Conservation (phyloP, 2,329 filamentous ascomycete species). For the Botrytis hyacinthi region DNA sequence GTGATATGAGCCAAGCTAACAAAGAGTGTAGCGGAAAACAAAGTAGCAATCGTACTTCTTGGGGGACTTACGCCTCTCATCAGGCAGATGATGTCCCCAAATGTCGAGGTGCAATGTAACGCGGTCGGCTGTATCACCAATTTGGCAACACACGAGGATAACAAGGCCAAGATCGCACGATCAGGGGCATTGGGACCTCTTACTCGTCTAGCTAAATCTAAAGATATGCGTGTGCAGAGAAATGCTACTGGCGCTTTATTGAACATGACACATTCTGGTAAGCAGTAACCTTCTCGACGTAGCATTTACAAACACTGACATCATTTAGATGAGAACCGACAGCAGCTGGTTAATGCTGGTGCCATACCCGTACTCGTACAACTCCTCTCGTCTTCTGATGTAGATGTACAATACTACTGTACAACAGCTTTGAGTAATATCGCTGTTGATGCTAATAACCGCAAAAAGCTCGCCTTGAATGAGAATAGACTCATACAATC, state of each 20-base stretch:
- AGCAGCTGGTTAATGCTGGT: slow-evolving; percentile 94
- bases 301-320: slow-evolving; percentile 24
- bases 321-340: slow-evolving; percentile 82
- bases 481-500: slow-evolving; percentile 91
- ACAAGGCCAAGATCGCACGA: slow-evolving; percentile 96
- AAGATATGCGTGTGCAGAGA: slow-evolving; percentile 96
- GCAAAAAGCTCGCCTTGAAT: slow-evolving; percentile 85
- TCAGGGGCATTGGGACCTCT: slow-evolving; percentile 90
- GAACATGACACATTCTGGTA: slow-evolving; percentile 99
- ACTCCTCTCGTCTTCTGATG: slow-evolving; percentile 85
- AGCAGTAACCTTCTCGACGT: slow-evolving; percentile 32
- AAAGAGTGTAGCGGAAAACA: slow-evolving; percentile 78
- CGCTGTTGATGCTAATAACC: slow-evolving; percentile 87
- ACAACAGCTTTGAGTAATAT: slow-evolving; percentile 98
- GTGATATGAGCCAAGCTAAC: slow-evolving; percentile 42
- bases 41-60: slow-evolving; percentile 90
- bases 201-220: slow-evolving; percentile 90
- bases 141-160: slow-evolving; percentile 95
- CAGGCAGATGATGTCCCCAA: slow-evolving; percentile 95
- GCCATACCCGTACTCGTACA: slow-evolving; percentile 98
- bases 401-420: slow-evolving; percentile 99
- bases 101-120: slow-evolving; percentile 99
- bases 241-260: slow-evolving; percentile 94
- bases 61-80: slow-evolving; percentile 89
- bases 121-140: slow-evolving; percentile 99